Evolutionary conservation across 139 green algal genomes (phyloP), one percentile per base, ranked within the genome.

Genomic region (Chloropicon primus): DNA sequence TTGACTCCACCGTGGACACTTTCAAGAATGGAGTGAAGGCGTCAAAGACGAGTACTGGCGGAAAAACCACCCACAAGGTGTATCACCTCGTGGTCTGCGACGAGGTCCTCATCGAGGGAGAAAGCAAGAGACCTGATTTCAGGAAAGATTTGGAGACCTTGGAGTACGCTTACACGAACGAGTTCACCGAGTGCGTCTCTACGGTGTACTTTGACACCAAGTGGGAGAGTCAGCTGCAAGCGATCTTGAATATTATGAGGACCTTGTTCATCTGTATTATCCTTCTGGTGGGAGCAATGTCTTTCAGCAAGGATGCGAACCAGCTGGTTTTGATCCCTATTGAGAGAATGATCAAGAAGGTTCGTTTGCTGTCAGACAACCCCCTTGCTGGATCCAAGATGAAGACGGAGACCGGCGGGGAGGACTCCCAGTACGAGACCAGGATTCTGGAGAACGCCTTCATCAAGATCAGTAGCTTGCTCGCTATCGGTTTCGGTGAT

Each of bases 401-500:
- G 24, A 72, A 21, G 75, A 28, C 54, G 3, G 27, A 28, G 2
- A 25, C n/a, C 21, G 78, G 77, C 62, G 80, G 77, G 10, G 80
- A 84, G 0, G 84, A 89, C 26, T 71, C 81, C 24, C 81, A 89
- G 29, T 86, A 94, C 78, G 93, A 98, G 83, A 98, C 93, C 0
- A 79, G 86, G 2, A 85, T 97, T 21, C 87, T 98, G 74, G 94
- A 98, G 82, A 85, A 86, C 78, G 88, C 83, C 54, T 92, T 98
- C 75, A 85, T 86, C 73, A 97, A 96, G 84, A 96, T 98, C 76
- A 96, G 92, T 73, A 85, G 83, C 22, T 82, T 98, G 73, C 84
- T 98, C 75, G 92, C 91, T 1, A 86, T 98, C 2, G 92, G 92
- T 0, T 98, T 97, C 86, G 94, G 94, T 24, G 94, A 98, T 80